These are phyloP conservation scores for Tolypocladium ophioglossoides DNA, from an alignment of 2,329 filamentous ascomycete species.

Conservation along the genomic window DNA sequence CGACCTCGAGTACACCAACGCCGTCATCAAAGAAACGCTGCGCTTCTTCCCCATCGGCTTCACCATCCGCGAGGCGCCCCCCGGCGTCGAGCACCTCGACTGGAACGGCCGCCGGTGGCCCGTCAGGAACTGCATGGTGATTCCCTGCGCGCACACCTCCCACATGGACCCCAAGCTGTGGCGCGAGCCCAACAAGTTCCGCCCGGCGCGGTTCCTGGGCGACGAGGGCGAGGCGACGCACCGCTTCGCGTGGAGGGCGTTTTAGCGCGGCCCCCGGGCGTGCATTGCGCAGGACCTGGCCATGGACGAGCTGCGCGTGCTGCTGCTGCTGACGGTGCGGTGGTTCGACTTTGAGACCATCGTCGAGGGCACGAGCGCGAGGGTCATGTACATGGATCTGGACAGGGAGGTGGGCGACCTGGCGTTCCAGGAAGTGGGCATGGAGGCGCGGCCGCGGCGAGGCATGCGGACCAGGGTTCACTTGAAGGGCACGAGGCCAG, in stretches of 20 bases:
- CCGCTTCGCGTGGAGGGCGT: slow-evolving; percentile 14
- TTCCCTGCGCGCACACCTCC: slow-evolving; percentile 10
- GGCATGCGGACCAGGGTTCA: background rate
- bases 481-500: background rate
- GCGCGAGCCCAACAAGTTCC: slow-evolving; percentile 24
- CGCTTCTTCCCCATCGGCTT: slow-evolving; percentile 38
- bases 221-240: background rate
- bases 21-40: slow-evolving; percentile 42
- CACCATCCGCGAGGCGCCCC: slow-evolving; percentile 23
- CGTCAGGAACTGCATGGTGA: slow-evolving; percentile 18
- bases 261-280: slow-evolving; percentile 23
- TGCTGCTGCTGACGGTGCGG: slow-evolving; percentile 7
- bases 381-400: slow-evolving; percentile 8
- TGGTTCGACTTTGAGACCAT: slow-evolving; percentile 10
- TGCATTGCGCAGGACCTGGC: slow-evolving; percentile 26
- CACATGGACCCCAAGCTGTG: slow-evolving; percentile 24
- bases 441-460: slow-evolving; percentile 6
- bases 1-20: slow-evolving; percentile 37
- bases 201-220: slow-evolving; percentile 29
- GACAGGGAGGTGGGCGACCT: slow-evolving; percentile 6
- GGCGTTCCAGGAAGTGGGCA: slow-evolving; percentile 6
- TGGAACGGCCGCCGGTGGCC: slow-evolving; percentile 26
- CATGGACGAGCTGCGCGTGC: slow-evolving; percentile 18
- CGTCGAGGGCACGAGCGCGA: slow-evolving; percentile 3
- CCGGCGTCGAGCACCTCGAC: slow-evolving; percentile 24